A percentile compares a stretch with the other conserved stretches of the same genome.
These are phyloP conservation scores for Rhizopogon vinicolor DNA, from an alignment of 768 basidiomycete species.

Conservation along the genomic window DNA sequence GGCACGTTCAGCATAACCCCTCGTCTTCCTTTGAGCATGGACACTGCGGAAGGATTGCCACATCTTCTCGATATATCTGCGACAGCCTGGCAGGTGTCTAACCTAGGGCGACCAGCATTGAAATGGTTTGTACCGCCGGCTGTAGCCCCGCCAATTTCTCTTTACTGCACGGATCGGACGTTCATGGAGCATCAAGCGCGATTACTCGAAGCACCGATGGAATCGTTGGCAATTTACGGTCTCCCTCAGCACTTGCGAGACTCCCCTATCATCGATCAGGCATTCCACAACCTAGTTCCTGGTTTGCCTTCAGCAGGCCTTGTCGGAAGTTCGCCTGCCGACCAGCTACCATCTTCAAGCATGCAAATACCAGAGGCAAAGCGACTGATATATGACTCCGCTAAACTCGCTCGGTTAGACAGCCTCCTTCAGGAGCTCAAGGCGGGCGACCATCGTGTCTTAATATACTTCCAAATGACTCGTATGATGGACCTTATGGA, in stretches of 20 bases:
- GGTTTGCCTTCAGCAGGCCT: slow-evolving; percentile 65
- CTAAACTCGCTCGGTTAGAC: slow-evolving; percentile 91
- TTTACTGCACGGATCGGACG: slow-evolving; percentile 70
- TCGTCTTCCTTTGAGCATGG: slow-evolving; percentile 18
- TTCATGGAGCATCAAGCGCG: slow-evolving; percentile 70
- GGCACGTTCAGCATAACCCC: neutral
- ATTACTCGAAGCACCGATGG: slow-evolving; percentile 62
- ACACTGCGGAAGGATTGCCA: slow-evolving; percentile 41
- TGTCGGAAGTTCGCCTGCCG: slow-evolving; percentile 53
- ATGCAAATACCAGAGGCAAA: slow-evolving; percentile 96
- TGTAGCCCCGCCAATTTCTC: slow-evolving; percentile 77
- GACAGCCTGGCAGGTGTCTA: slow-evolving; percentile 67
- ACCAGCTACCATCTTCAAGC: slow-evolving; percentile 74
- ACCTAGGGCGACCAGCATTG: slow-evolving; percentile 72
- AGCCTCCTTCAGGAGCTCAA: slow-evolving; percentile 88
- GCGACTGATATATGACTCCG: slow-evolving; percentile 92
- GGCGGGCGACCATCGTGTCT: slow-evolving; percentile 84
- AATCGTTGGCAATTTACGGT: slow-evolving; percentile 79
- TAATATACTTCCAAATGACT: slow-evolving; percentile 99
- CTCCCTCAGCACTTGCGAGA: slow-evolving; percentile 66
- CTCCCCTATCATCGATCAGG: slow-evolving; percentile 43
- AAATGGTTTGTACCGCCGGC: slow-evolving; percentile 85
- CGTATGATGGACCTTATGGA: slow-evolving; percentile 99
- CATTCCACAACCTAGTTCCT: slow-evolving; percentile 49
- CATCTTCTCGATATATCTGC: slow-evolving; percentile 57